These are phyloP conservation scores for Penicillium polonicum DNA, from an alignment of 2,329 filamentous ascomycete species.

Conservation along the genomic window DNA sequence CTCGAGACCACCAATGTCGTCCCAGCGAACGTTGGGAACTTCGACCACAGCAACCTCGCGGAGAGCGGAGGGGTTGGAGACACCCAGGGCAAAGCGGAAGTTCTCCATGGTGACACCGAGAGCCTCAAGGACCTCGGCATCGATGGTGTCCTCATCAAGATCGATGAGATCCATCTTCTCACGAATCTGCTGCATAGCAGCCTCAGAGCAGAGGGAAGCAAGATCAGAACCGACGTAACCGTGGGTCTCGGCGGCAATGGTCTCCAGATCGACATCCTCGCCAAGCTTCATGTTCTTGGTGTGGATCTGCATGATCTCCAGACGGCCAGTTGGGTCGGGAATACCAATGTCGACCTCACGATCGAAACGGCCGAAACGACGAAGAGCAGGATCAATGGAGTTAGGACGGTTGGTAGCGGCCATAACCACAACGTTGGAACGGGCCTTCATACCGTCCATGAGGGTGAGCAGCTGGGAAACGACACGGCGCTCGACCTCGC, in stretches of 20 bases:
- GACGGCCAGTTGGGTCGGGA: constrained; percentile 93
- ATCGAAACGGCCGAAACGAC: constrained; percentile 97
- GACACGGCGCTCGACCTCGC: constrained; percentile 96
- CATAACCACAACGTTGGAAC: constrained; percentile 98
- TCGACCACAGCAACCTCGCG: constrained; percentile 99
- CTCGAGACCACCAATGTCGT: constrained; percentile 98
- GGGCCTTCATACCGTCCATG: constrained; percentile 99
- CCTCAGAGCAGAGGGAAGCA: constrained; percentile 96
- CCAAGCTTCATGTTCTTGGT: constrained; percentile 99
- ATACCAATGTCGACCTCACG: constrained; percentile 98
- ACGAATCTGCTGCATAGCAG: constrained; percentile 99
- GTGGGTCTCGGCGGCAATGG: constrained; percentile 95
- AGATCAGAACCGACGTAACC: constrained; percentile 99
- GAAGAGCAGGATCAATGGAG: constrained; percentile 95
- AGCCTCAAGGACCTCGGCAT: constrained; percentile 96
- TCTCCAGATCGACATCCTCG: constrained; percentile 94
- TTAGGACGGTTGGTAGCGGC: constrained; percentile 98
- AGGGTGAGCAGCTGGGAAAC: constrained; percentile 95
- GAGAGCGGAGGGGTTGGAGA: constrained; percentile 97
- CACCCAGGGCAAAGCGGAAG: constrained; percentile 97
- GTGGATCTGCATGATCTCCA: constrained; percentile 98
- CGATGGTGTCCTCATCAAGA: constrained; percentile 97
- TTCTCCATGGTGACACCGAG: constrained; percentile 99
- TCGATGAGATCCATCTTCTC: constrained; percentile 99
- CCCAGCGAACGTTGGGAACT: constrained; percentile 98